Evolutionary conservation across 148 eudicot genomes (phyloP).

Genomic region (Rhododendron griersonianum): DNA sequence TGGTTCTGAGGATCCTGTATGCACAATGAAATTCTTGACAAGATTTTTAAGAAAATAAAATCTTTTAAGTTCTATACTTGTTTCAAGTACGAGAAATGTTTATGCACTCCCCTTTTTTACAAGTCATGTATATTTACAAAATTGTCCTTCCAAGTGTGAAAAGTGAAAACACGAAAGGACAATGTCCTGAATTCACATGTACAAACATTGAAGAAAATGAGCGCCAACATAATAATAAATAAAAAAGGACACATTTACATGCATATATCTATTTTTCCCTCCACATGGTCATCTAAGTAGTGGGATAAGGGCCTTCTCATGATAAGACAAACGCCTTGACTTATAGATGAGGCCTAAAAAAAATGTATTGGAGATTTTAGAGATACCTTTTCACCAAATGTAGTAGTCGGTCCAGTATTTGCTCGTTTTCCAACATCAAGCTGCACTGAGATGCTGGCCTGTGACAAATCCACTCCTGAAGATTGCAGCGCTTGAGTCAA

Average conservation of each 20-base stretch:
- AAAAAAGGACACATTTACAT: too few species aligned
- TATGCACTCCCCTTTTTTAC: neutral
- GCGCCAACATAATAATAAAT: neutral
- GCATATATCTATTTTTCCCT: neutral
- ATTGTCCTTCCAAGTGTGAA: neutral
- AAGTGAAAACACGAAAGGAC: neutral
- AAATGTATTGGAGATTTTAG: neutral
- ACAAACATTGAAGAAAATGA: neutral
- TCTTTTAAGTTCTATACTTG: neutral
- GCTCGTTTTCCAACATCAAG: conserved; percentile 64
- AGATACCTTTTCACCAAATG: conserved; percentile 33
- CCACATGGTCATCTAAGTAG: neutral
- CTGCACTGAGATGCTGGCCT: conserved; percentile 76
- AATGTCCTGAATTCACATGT: neutral
- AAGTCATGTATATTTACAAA: neutral
- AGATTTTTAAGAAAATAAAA: neutral
- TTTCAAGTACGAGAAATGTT: neutral
- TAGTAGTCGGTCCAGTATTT: conserved; percentile 21
- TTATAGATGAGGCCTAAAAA: neutral
- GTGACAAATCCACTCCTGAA: conserved; percentile 90
- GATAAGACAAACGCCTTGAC: neutral
- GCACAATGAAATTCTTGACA: neutral
- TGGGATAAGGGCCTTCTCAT: neutral
- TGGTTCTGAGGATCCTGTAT: conserved; percentile 39
- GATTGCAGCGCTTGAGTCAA: conserved; percentile 65